Base-by-base conservation (phyloP, 805 yeast species). In the Myxozyma geophila region DNA sequence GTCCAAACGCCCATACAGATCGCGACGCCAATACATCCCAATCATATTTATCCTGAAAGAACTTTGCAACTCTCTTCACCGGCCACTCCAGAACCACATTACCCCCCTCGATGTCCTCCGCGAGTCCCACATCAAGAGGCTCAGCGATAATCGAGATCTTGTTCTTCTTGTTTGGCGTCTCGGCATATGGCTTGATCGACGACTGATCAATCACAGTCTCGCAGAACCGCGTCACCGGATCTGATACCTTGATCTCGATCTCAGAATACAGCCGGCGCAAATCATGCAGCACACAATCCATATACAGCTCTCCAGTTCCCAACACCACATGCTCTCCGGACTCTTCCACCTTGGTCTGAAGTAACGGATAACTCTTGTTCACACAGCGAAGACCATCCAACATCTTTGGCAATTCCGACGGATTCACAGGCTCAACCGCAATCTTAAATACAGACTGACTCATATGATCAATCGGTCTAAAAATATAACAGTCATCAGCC, bases 11-110 rank as follows among this genome's bases (percentile, higher is more conserved):
- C 97, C 96, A 90, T 4, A 91, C 76, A 0, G 95, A 87, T 68
- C 96, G 80, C 0, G 97, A 87, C 0, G 92, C 88, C 19, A 92
- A 78, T 0, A 92, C 80, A 74, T 92, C 98, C 96, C 97, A 92
- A 0, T 81, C 83, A 73, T 87, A 87, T 13, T 81, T 78, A 0
- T 78, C 79, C 63, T 86, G 81, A 58, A 92, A 79, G 13, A 77
- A 73, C 67, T 84, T 86, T 2, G 89, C 81, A 0, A 88, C 74
- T 35, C 77, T 72, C 62, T 82, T 80, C 1, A 70, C 63, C 0
- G 84, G 80, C 72, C 74, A 72, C 12, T 71, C 66, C 28, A 70
- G 59, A 36, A 59, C 63, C 7, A 84, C 71, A 17, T 74, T 75
- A 0, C 88, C 87, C 0, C 69, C 70, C 63, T 83, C 86, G 13